phyloP scores from a whole-genome alignment of 2,329 filamentous ascomycete species.

The Colletotrichum somersetense region DNA sequence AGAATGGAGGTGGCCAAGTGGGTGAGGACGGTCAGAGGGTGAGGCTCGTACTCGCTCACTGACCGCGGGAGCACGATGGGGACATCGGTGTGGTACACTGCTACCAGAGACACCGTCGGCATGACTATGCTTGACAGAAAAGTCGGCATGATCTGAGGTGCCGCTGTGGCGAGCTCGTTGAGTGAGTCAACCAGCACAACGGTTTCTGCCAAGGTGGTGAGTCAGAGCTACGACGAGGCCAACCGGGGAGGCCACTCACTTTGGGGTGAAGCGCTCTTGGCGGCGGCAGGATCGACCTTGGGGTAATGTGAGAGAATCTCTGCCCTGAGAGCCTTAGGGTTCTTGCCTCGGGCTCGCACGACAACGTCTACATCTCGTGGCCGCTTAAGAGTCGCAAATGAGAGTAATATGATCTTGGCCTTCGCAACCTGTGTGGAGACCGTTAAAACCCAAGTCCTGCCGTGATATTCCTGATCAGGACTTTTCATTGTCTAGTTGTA shows the following conservation, averaged over 20 bases:
- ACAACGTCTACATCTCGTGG: conserved; percentile 76
- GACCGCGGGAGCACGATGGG: conserved; percentile 64
- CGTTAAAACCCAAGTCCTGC: not conserved
- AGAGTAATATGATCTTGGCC: conserved; percentile 79
- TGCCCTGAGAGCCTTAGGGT: conserved; percentile 66
- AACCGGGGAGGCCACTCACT: conserved; percentile 55
- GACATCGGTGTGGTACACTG: conserved; percentile 86
- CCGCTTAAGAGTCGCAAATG: conserved; percentile 79
- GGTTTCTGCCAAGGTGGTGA: conserved; percentile 62
- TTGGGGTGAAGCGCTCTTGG: conserved; percentile 52
- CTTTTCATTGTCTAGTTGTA: not conserved
- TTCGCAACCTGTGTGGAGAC: conserved; percentile 66
- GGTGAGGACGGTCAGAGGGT: conserved; percentile 77
- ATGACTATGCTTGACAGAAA: conserved; percentile 79
- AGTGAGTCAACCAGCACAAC: conserved; percentile 86
- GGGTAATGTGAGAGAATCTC: conserved; percentile 70
- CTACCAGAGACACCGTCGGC: conserved; percentile 78
- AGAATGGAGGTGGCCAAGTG: conserved; percentile 93
- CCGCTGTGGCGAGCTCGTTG: conserved; percentile 70
- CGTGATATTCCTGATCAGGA: not conserved
- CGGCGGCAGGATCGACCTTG: conserved; percentile 52
- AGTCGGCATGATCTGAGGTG: conserved; percentile 69
- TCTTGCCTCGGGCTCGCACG: conserved; percentile 73
- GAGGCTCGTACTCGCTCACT: conserved; percentile 71
- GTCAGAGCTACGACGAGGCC: conserved; percentile 24